phyloP scores from a whole-genome alignment of 495 filamentous ascomycete genomes.

The Talaromyces liani region DNA sequence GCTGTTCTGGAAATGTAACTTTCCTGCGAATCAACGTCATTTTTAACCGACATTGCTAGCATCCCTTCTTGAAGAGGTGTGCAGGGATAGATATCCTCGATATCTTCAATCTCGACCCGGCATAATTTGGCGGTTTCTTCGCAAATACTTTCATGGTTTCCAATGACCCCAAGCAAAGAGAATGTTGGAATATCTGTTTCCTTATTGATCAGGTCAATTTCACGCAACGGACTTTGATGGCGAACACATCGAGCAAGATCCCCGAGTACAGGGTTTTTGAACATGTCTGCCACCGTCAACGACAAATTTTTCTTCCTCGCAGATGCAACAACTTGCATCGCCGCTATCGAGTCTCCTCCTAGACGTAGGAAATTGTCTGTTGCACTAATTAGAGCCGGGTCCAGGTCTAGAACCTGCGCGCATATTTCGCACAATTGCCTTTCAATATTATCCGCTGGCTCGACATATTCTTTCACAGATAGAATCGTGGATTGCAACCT shows the following conservation, averaged over 20 bases:
- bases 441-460: background rate
- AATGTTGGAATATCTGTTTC: background rate
- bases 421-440: background rate
- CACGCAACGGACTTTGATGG: background rate
- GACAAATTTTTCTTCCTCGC: background rate
- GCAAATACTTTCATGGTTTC: background rate
- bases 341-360: background rate
- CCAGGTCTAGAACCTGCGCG: background rate
- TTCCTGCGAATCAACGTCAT: background rate
- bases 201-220: background rate
- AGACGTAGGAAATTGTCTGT: background rate
- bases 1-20: background rate
- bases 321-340: background rate
- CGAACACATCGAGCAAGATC: background rate
- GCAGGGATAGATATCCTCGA: background rate
- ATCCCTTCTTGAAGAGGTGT: background rate
- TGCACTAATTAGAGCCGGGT: background rate
- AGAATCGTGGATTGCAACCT: background rate
- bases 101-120: background rate
- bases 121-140: background rate
- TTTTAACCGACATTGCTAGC: background rate
- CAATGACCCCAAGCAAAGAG: background rate
- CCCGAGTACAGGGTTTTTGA: background rate
- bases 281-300: background rate
- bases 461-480: background rate